A percentile compares a stretch with the other conserved stretches of the same genome.
phyloP scores from a whole-genome alignment of 2,329 filamentous ascomycete species.

The Dactylellina parvicollis region DNA sequence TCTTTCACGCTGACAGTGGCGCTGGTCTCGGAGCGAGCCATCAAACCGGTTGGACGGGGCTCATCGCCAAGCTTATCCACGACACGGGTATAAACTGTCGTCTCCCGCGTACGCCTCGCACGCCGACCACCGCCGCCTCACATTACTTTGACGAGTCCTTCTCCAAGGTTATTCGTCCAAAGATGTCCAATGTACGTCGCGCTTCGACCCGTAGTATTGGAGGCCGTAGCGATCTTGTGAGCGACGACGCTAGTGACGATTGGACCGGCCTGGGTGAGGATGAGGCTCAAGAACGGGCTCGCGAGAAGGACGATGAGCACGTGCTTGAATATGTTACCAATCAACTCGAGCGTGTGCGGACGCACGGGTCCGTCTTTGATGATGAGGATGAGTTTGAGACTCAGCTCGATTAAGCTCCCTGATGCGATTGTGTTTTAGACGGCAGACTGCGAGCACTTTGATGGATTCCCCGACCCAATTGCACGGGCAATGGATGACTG shows the following conservation, averaged over 20 bases:
- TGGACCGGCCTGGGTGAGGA: slow-evolving; percentile 65
- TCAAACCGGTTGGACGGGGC: slow-evolving; percentile 94
- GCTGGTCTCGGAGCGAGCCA: slow-evolving; percentile 90
- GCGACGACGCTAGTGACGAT: slow-evolving; percentile 65
- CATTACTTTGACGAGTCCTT: slow-evolving; percentile 97
- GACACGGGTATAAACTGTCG: slow-evolving; percentile 93
- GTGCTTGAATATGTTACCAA: slow-evolving; percentile 83
- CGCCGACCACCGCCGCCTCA: slow-evolving; percentile 80
- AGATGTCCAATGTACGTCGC: slow-evolving; percentile 70
- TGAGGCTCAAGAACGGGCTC: slow-evolving; percentile 66
- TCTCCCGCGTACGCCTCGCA: slow-evolving; percentile 90
- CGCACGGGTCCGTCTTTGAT: slow-evolving; percentile 64
- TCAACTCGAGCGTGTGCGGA: slow-evolving; percentile 78
- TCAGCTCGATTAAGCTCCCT: slow-evolving; percentile 63
- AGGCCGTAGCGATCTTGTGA: slow-evolving; percentile 77
- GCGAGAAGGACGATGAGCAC: slow-evolving; percentile 72
- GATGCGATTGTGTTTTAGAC: not conserved
- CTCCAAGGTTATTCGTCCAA: slow-evolving; percentile 62
- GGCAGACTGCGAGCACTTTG: slow-evolving; percentile 8
- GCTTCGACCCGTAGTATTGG: slow-evolving; percentile 88
- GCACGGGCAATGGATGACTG: not conserved
- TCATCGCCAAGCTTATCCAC: slow-evolving; percentile 96
- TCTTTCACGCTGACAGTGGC: slow-evolving; percentile 92
- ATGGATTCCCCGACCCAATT: slow-evolving; percentile 10
- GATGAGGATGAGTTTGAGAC: slow-evolving; percentile 73